Conservation (phyloP, 306 rosid genomes). For the Castanea mollissima region DNA sequence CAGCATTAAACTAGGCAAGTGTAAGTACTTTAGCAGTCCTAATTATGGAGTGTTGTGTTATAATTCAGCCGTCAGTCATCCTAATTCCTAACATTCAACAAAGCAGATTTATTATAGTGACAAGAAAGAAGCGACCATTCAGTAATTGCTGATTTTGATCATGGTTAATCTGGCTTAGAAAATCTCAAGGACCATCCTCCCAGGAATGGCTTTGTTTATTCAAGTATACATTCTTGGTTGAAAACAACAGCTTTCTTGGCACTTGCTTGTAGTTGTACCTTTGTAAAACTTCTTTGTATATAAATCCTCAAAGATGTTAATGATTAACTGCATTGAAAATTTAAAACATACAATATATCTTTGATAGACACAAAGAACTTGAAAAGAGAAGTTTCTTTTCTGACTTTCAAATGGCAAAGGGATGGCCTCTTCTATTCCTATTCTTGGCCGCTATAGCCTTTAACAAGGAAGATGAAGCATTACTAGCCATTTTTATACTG, state of each 20-base stretch:
- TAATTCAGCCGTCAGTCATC: neutral
- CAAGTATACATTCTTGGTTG: neutral
- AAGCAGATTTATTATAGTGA: neutral
- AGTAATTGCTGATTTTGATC: neutral
- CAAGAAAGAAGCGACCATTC: neutral
- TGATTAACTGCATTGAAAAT: neutral
- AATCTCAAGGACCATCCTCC: conserved; percentile 14
- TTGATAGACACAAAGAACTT: too few relatives aligned
- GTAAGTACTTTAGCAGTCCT: neutral
- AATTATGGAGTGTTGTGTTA: neutral
- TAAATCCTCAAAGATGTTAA: neutral
- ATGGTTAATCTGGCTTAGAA: conserved; percentile 11
- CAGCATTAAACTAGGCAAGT: neutral
- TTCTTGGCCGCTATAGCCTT: neutral
- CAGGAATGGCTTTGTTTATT: neutral
- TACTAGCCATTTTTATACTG: conserved; percentile 18
- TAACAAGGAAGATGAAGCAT: conserved; percentile 7
- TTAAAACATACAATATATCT: too few relatives aligned
- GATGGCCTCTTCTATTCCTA: neutral
- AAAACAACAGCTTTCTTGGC: neutral
- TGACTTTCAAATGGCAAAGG: neutral
- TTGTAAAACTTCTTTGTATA: neutral
- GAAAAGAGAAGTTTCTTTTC: too few relatives aligned
- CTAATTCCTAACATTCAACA: neutral
- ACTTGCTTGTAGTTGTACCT: neutral